Percentiles rank a stretch among this genome's conserved stretches.
phyloP scores from a whole-genome alignment of 169 alveolate species.

The Eimeria acervulina region DNA sequence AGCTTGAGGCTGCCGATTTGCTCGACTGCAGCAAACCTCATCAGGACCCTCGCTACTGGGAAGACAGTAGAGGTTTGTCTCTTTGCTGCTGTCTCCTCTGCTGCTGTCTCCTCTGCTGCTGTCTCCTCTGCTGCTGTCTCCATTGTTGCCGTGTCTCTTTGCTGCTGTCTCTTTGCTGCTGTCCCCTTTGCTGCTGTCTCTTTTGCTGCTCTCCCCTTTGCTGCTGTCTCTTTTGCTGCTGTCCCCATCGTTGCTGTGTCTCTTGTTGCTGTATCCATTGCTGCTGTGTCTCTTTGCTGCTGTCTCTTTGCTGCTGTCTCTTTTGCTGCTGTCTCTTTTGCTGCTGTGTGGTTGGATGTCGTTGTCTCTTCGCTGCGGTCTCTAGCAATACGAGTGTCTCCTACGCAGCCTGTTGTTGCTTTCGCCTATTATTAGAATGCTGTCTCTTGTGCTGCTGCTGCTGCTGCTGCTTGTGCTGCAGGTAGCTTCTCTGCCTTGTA shows the following conservation, averaged over 20 bases:
- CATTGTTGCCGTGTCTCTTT: no score
- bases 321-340: not conserved
- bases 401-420: no score
- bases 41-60: not conserved
- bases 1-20: constrained; percentile 56
- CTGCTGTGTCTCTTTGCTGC: not conserved
- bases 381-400: no score
- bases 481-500: constrained; percentile 48
- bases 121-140: no score
- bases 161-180: no score
- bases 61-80: not conserved
- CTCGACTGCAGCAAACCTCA: not conserved
- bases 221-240: no score
- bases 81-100: not conserved
- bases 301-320: not conserved
- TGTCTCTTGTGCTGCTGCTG: not conserved
- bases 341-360: not conserved
- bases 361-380: no score
- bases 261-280: not conserved
- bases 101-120: no score
- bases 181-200: no score
- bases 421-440: not conserved
- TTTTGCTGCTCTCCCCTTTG: no score
- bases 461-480: not conserved
- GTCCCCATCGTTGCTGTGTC: not conserved